Evolutionary conservation across 2,329 filamentous ascomycete species (phyloP), one percentile per base, ranked within the genome.

Genomic region (Zelopaecilomyces penicillatus): DNA sequence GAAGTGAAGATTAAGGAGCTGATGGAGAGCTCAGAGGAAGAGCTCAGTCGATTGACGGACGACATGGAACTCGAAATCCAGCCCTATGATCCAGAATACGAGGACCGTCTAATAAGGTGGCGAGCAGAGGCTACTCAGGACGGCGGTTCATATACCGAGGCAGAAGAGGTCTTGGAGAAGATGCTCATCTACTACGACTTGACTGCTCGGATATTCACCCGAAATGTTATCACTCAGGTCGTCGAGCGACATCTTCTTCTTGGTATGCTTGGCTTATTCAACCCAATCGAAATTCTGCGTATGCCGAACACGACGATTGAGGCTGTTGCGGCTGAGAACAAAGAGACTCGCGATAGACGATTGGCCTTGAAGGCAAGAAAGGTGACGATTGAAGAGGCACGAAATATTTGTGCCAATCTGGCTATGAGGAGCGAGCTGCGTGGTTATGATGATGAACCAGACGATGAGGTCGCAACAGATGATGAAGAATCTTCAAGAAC

Each of bases 111-210:
- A 41, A 60, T 67, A 29, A 65, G 60, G 44, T 75, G 72, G 72
- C 69, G 73, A 5, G 60, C 60, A 0, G 59, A 66, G 5, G 57
- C 63, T 1, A 66, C 65, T 0, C 59, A 66, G 48, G 65, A 73
- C 5, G 71, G 69, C 0, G 68, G 65, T 28, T 65, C 63, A 0
- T 75, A 72, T 51, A 69, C 66, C 2, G 71, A 75, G 46, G 72
- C 73, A 0, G 70, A 75, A 47, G 72, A 75, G 55, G 71, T 75
- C 0, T 53, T 75, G 28, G 73, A 75, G 56, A 75, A 75, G 63
- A 75, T 75, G 73, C 62, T 75, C 42, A 75, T 75, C 49, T 75
- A 73, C 60, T 75, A 75, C 49, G 71, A 75, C 34, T 65, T 75
- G 6, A 72, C 71, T 2, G 69, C 70, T 5, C 70, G 73, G 54